A percentile compares a stretch with the other conserved stretches of the same genome.
Conservation (phyloP, 768 basidiomycete genomes). For the Tricholoma terreum region DNA sequence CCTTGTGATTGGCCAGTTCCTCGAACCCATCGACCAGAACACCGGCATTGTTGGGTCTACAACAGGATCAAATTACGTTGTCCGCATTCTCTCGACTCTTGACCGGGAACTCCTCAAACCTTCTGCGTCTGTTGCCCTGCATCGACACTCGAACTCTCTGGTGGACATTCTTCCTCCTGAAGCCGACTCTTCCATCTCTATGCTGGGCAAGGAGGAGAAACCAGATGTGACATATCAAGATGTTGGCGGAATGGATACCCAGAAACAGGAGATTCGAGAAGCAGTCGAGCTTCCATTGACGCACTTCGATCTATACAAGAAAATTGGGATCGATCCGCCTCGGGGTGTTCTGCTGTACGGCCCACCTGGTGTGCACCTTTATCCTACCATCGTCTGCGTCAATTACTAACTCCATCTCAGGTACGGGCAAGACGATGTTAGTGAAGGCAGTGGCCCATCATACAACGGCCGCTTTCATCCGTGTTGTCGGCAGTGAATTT, state of each 20-base stretch:
- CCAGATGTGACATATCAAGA: constrained; percentile 93
- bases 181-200: constrained; percentile 94
- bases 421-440: constrained; percentile 98
- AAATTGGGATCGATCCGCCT: constrained; percentile 99
- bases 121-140: constrained; percentile 95
- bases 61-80: constrained; percentile 97
- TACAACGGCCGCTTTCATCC: constrained; percentile 96
- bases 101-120: constrained; percentile 98
- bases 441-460: constrained; percentile 99
- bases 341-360: constrained; percentile 96
- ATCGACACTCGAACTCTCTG: constrained; percentile 96
- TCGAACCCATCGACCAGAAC: constrained; percentile 97
- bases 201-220: constrained; percentile 93
- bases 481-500: constrained; percentile 97
- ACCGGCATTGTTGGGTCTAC: constrained; percentile 97
- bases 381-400: background rate
- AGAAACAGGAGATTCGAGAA: constrained; percentile 99
- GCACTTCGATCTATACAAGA: constrained; percentile 98
- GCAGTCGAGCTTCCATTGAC: constrained; percentile 95
- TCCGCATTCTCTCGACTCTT: constrained; percentile 93
- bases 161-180: constrained; percentile 98
- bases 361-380: constrained; percentile 70
- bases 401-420: constrained; percentile 35
- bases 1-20: constrained; percentile 98
- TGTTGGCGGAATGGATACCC: constrained; percentile 94